Conservation (phyloP, 78 protist genomes). For the Blattamonas nauphoetae region DNA sequence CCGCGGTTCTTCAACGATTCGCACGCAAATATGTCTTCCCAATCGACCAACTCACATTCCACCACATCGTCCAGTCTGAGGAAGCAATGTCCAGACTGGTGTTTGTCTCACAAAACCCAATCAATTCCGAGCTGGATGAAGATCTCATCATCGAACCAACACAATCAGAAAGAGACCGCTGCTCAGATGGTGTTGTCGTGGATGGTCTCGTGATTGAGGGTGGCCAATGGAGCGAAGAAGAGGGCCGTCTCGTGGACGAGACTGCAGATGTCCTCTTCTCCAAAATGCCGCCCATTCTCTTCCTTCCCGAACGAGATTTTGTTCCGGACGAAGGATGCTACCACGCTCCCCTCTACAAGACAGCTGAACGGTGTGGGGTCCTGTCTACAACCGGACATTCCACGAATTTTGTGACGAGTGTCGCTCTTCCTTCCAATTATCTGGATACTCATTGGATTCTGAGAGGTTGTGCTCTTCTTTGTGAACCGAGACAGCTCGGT, state of each 20-base stretch:
- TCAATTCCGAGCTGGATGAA: too few species aligned
- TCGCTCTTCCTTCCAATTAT: neutral
- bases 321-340: neutral
- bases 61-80: neutral
- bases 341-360: conserved; percentile 10
- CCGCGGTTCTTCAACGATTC: neutral
- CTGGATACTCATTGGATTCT: neutral
- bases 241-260: conserved; percentile 11
- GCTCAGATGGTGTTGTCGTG: conserved; percentile 16
- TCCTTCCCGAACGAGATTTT: neutral
- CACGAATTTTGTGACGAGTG: conserved; percentile 1
- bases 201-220: conserved; percentile 30
- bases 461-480: conserved; percentile 4
- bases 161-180: neutral
- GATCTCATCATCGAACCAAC: neutral
- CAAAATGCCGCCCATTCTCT: neutral
- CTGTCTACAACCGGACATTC: conserved; percentile 14
- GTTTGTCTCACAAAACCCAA: too few species aligned
- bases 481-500: too few species aligned
- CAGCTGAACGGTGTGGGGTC: conserved; percentile 1
- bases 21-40: neutral
- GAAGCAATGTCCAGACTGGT: too few species aligned
- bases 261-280: neutral
- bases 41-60: neutral
- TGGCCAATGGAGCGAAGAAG: too few species aligned